Evolutionary conservation across 2,329 filamentous ascomycete genomes (phyloP).

Genomic region (Aspergillus novoparasiticus): DNA sequence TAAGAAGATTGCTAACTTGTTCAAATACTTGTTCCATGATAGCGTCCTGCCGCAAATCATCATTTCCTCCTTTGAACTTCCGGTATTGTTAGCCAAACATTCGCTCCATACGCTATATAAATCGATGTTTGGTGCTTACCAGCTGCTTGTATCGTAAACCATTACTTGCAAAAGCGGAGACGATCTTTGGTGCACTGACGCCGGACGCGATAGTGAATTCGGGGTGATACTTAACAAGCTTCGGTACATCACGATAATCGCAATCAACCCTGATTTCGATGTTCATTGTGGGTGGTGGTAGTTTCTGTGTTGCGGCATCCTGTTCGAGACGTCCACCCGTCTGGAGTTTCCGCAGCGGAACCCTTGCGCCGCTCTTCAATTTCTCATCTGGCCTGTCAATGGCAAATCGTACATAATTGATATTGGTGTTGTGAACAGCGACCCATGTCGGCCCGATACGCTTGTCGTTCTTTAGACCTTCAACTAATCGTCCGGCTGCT

Average conservation of each 20-base stretch:
- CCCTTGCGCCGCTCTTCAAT: conserved; percentile 68
- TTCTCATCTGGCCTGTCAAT: conserved; percentile 55
- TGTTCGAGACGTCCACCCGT: conserved; percentile 66
- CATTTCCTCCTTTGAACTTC: conserved; percentile 87
- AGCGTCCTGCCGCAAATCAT: conserved; percentile 93
- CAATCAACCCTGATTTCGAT: conserved; percentile 72
- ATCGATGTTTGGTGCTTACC: conserved; percentile 48
- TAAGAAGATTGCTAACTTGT: conserved; percentile 86
- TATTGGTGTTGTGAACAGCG: conserved; percentile 73
- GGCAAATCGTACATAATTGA: conserved; percentile 58
- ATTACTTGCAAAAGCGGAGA: conserved; percentile 77
- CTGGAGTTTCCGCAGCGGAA: conserved; percentile 64
- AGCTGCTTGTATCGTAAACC: conserved; percentile 84
- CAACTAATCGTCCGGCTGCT: conserved; percentile 71
- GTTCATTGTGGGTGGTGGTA: conserved; percentile 88
- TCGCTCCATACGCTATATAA: not conserved
- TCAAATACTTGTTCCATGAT: conserved; percentile 99
- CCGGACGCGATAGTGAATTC: conserved; percentile 85
- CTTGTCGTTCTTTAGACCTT: conserved; percentile 59
- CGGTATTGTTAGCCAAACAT: conserved; percentile 15
- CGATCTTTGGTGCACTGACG: conserved; percentile 89
- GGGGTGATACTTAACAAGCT: conserved; percentile 71
- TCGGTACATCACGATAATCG: conserved; percentile 76
- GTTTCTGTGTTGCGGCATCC: conserved; percentile 64
- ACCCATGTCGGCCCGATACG: conserved; percentile 63